Evolutionary conservation across 768 basidiomycete species (phyloP).

Genomic region (Calocybe cyanea): DNA sequence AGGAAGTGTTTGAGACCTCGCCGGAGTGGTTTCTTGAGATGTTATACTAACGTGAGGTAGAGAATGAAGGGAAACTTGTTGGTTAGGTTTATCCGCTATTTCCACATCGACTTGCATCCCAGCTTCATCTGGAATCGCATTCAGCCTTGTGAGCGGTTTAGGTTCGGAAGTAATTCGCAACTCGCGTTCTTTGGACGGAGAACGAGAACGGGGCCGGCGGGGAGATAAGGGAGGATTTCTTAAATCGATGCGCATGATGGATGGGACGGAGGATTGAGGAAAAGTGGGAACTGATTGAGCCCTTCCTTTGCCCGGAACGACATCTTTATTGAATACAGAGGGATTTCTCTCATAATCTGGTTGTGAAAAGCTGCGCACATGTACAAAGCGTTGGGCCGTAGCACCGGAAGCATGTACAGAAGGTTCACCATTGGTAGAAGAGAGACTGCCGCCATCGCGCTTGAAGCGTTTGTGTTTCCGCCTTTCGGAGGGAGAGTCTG

Average conservation of each 20-base stretch:
- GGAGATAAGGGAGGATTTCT: slow-evolving; percentile 40
- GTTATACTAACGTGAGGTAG: neutral
- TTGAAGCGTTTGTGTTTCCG: slow-evolving; percentile 35
- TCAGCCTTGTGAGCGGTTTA: slow-evolving; percentile 9
- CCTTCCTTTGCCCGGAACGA: slow-evolving; percentile 26
- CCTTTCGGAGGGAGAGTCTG: slow-evolving; percentile 23
- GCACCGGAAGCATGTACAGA: slow-evolving; percentile 10
- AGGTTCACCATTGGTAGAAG: slow-evolving; percentile 9
- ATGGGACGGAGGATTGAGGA: slow-evolving; percentile 20
- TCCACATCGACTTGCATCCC: slow-evolving; percentile 23
- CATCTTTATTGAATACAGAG: slow-evolving; percentile 22
- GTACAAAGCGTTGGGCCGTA: slow-evolving; percentile 16
- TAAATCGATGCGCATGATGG: slow-evolving; percentile 36
- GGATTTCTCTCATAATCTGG: slow-evolving; percentile 20
- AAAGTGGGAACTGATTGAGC: slow-evolving; percentile 47
- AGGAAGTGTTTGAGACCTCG: no score
- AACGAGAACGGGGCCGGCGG: slow-evolving; percentile 34
- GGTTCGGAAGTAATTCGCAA: slow-evolving; percentile 24
- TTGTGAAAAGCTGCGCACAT: slow-evolving; percentile 35
- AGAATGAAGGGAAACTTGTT: slow-evolving; percentile 4
- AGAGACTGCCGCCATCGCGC: slow-evolving; percentile 19
- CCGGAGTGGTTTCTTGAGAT: no score
- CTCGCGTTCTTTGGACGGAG: slow-evolving; percentile 39
- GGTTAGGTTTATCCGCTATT: slow-evolving; percentile 1
- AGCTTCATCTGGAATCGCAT: slow-evolving; percentile 19